Conservation (phyloP, 192 early-diverging fungal species). For the Linnemannia hyalina region DNA sequence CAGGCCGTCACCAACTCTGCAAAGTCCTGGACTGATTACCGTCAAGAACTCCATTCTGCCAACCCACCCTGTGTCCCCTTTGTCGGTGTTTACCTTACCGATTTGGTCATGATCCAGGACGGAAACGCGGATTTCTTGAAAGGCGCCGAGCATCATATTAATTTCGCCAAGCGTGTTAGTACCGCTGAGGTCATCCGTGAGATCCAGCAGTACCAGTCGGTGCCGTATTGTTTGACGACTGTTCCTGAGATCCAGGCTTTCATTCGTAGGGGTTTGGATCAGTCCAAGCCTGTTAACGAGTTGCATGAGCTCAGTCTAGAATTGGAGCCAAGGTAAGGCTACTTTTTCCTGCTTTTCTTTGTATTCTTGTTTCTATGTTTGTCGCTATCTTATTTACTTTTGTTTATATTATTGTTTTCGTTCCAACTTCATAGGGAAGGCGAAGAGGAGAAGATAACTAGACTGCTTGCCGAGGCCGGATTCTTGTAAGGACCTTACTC, state of each 20-base stretch:
- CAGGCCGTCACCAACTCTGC: slow-evolving; percentile 82
- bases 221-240: slow-evolving; percentile 80
- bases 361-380: background rate
- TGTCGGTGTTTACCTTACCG: slow-evolving; percentile 85
- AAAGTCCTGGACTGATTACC: slow-evolving; percentile 88
- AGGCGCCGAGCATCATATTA: slow-evolving; percentile 78
- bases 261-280: slow-evolving; percentile 75
- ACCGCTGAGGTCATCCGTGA: slow-evolving; percentile 94
- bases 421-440: background rate
- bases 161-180: slow-evolving; percentile 92
- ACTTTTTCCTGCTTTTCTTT: background rate
- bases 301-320: slow-evolving; percentile 83
- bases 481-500: slow-evolving; percentile 9
- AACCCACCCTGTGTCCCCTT: slow-evolving; percentile 93
- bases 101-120: slow-evolving; percentile 95
- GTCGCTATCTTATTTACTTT: background rate
- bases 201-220: slow-evolving; percentile 92
- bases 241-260: slow-evolving; percentile 92
- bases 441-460: slow-evolving; percentile 3
- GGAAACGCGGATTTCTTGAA: slow-evolving; percentile 87
- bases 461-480: slow-evolving; percentile 8
- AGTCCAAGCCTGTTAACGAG: slow-evolving; percentile 75
- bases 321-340: slow-evolving; percentile 84
- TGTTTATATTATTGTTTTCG: background rate
- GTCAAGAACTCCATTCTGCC: slow-evolving; percentile 83